These are phyloP conservation scores for Umbelopsis sp. DNA, from an alignment of 192 early-diverging fungal genomes.

Conservation along the genomic window DNA sequence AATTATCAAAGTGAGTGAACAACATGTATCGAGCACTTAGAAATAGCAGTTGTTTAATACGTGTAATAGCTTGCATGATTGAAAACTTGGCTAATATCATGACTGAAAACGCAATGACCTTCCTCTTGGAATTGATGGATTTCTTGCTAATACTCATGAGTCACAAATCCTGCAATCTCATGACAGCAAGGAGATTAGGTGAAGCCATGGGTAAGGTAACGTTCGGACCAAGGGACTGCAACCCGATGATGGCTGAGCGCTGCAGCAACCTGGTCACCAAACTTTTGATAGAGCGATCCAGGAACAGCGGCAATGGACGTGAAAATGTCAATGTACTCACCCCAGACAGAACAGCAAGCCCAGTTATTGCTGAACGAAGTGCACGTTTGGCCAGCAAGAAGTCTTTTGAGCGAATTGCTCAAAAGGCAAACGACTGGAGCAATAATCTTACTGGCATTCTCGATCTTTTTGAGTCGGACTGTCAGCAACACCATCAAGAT, in stretches of 20 bases:
- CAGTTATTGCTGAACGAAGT: constrained; percentile 2
- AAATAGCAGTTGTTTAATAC: background rate
- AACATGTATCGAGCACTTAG: background rate
- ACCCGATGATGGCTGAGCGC: constrained; percentile 31
- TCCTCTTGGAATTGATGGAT: constrained; percentile 37
- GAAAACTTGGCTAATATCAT: constrained; percentile 23
- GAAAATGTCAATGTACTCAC: too few relatives aligned
- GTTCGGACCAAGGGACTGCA: constrained; percentile 33
- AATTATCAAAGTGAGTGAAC: constrained; percentile 36
- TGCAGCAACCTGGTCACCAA: constrained; percentile 34
- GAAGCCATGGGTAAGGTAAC: constrained; percentile 37
- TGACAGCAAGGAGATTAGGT: constrained; percentile 32
- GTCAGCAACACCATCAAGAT: background rate
- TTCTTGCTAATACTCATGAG: constrained; percentile 37
- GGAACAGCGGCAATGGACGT: background rate
- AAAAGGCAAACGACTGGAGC: constrained; percentile 5
- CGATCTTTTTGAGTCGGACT: background rate
- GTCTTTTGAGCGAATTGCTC: constrained; percentile 16
- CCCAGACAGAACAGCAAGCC: background rate
- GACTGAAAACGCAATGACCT: constrained; percentile 14
- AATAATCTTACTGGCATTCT: background rate
- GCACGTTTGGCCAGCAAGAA: constrained; percentile 18
- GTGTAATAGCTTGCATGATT: constrained; percentile 32
- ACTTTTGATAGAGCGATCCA: constrained; percentile 35
- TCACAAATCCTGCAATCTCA: constrained; percentile 30